Conservation (phyloP, 2,329 filamentous ascomycete genomes). For the Decorospora gaudefroyi region DNA sequence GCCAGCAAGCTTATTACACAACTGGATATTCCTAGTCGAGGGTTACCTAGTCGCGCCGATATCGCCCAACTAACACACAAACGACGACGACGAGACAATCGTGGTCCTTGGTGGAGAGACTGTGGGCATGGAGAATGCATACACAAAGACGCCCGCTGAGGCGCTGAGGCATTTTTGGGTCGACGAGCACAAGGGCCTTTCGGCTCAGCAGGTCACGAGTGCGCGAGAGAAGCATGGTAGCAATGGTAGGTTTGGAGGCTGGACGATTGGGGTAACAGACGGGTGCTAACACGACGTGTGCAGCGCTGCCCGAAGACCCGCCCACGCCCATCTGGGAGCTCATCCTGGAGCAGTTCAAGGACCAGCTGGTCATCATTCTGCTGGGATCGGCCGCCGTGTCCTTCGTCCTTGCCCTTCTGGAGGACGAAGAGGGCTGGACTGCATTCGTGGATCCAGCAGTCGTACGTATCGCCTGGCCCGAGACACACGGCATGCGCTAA, state of each 20-base stretch:
- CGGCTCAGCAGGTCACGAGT: slow-evolving; percentile 54
- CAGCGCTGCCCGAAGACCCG: slow-evolving; percentile 82
- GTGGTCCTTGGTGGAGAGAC: slow-evolving; percentile 7
- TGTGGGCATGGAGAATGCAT: slow-evolving; percentile 59
- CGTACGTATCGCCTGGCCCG: slow-evolving; percentile 61
- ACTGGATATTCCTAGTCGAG: too few species aligned
- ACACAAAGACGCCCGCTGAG: slow-evolving; percentile 55
- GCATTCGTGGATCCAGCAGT: slow-evolving; percentile 96
- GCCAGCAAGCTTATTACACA: too few species aligned
- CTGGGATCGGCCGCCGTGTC: slow-evolving; percentile 91
- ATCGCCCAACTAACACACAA: not conserved
- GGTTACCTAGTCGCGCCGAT: too few species aligned
- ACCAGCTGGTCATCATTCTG: slow-evolving; percentile 94
- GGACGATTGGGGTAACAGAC: not conserved
- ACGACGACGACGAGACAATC: slow-evolving; percentile 3
- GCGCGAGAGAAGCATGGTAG: slow-evolving; percentile 57
- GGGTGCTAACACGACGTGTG: slow-evolving; percentile 17
- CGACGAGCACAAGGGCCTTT: slow-evolving; percentile 56
- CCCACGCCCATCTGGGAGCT: slow-evolving; percentile 96
- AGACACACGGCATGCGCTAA: slow-evolving; percentile 16
- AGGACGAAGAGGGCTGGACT: slow-evolving; percentile 91
- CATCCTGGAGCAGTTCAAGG: slow-evolving; percentile 98
- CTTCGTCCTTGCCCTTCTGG: slow-evolving; percentile 89
- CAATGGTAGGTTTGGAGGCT: slow-evolving; percentile 53
- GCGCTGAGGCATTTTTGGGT: slow-evolving; percentile 59